Percentiles rank a stretch among this genome's conserved stretches.
Evolutionary conservation across 1,284 basidiomycete genomes (phyloP).

Genomic region (Papiliotrema fonsecae): DNA sequence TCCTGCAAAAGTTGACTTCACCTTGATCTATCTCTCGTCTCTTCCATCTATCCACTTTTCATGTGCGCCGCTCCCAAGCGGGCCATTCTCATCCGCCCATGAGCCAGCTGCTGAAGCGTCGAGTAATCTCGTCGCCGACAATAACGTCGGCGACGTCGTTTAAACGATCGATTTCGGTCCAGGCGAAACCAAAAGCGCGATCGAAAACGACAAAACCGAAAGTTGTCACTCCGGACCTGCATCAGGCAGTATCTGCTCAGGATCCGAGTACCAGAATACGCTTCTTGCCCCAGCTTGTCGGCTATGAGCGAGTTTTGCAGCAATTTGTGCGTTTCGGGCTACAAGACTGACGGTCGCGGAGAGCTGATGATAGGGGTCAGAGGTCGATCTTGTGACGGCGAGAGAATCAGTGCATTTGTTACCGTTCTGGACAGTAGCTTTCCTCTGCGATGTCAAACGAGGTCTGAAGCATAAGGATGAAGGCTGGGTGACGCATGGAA

Average conservation of each 20-base stretch:
- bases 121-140: too few species aligned
- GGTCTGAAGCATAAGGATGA: not conserved
- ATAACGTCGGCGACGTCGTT: too few species aligned
- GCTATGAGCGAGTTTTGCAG: not conserved
- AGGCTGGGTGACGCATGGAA: not conserved
- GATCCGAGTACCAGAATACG: not conserved
- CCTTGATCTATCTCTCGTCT: too few species aligned
- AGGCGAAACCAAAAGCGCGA: too few species aligned
- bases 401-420: slow-evolving; percentile 6
- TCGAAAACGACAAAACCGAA: too few species aligned
- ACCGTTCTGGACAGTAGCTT: slow-evolving; percentile 13
- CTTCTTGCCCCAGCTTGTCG: not conserved
- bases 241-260: not conserved
- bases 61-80: too few species aligned
- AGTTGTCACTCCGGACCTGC: too few species aligned
- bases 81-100: too few species aligned
- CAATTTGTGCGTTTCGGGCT: not conserved
- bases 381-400: not conserved
- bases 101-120: too few species aligned
- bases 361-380: slow-evolving; percentile 1
- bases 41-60: too few species aligned
- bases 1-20: too few species aligned
- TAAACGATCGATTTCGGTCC: too few species aligned
- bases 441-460: slow-evolving; percentile 1
- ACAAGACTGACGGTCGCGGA: not conserved